Evolutionary conservation across 352 stramenopile genomes (phyloP), one percentile per base, ranked within the genome.

Genomic region (Phytophthora lateralis): DNA sequence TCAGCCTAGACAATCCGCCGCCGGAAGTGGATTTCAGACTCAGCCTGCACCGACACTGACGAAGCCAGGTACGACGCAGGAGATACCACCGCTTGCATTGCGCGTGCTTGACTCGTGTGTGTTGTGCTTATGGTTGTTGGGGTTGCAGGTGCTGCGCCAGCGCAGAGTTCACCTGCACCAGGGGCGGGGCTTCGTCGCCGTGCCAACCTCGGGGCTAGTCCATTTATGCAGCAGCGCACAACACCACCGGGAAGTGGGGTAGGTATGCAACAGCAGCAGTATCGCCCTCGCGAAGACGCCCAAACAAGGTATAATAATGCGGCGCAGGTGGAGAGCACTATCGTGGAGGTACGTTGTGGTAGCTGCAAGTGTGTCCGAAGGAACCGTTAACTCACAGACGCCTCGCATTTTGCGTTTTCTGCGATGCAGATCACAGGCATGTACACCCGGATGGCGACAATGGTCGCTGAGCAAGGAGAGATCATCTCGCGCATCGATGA

Each of bases 391-490:
- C 24, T 53, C 1, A 49, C 42, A 37, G 18, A 27, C 32, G 14
- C 42, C 47, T 46, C 12, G 12, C 14, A 21, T 42, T 52, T 37
- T 47, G 6, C 6, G n/a, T 30, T 45, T 24, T 7, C 15, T 44
- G 44, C 18, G 2, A 20, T 45, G 17, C 53, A 95, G 85, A 95
- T 95, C 54, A 89, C 80, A 24, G 80, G 83, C 18, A 95, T 95
- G 86, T 95, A 93, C 71, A 92, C 80, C 11, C 78, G 83, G 11
- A 95, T 95, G 86, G 83, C 86, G 27, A 89, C 75, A 2, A 89
- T 95, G 81, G 80, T 95, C 4, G 75, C 82, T 5, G 78, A 91
- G 46, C 85, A 95, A 65, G 83, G 84, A 18, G 82, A 95, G 52
- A 80, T 93, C 42, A 87, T 95, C 37, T 78, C 75, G 17, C 83